Conservation (phyloP, 331 rosid species). For the Saraca asoca region DNA sequence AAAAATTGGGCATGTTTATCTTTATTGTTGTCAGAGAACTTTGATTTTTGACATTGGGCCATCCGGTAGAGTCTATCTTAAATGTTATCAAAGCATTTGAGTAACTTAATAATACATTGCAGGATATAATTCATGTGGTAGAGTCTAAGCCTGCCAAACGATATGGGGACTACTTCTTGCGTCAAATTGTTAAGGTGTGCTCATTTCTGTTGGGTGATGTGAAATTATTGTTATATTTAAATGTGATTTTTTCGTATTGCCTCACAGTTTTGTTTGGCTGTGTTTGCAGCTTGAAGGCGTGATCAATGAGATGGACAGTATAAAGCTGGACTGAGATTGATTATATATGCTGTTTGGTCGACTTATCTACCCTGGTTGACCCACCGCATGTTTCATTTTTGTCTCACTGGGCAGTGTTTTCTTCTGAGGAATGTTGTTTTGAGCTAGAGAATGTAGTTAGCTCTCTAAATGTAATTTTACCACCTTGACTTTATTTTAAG, state of each 20-base stretch:
- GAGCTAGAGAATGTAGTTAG: constrained; percentile 40
- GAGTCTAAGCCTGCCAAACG: constrained; percentile 75
- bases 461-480: constrained; percentile 20
- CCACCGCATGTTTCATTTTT: constrained; percentile 24
- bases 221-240: neutral
- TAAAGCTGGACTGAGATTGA: constrained; percentile 74
- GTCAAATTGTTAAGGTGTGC: constrained; percentile 84
- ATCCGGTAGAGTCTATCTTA: neutral
- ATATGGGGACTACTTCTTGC: constrained; percentile 88
- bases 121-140: constrained; percentile 69
- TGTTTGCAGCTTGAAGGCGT: constrained; percentile 77
- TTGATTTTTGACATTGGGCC: constrained; percentile 4
- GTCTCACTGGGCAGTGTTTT: constrained; percentile 27
- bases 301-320: constrained; percentile 75
- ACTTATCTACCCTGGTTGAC: constrained; percentile 12
- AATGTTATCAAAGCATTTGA: constrained; percentile 14
- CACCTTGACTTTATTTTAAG: constrained; percentile 24
- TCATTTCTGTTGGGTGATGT: constrained; percentile 3
- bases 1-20: neutral
- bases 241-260: neutral
- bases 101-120: constrained; percentile 40
- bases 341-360: neutral
- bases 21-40: neutral
- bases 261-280: constrained; percentile 10
- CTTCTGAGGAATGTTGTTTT: constrained; percentile 7